A percentile compares a stretch with the other conserved stretches of the same genome.
phyloP scores from a whole-genome alignment of 257 asterid genomes.

The Asclepias syriaca region DNA sequence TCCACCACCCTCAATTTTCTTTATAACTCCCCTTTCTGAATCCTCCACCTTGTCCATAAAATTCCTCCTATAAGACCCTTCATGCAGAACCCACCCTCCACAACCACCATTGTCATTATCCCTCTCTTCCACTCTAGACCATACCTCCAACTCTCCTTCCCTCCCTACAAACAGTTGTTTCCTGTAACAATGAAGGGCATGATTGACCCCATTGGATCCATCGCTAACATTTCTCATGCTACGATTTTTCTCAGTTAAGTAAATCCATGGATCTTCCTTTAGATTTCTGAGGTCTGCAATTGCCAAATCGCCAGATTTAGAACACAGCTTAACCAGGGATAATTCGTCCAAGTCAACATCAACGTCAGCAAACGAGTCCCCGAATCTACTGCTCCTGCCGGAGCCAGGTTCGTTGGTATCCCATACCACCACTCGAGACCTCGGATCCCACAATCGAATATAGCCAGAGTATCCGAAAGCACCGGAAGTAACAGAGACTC shows the following conservation, averaged over 20 bases:
- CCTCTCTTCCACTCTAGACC: slow-evolving; percentile 57
- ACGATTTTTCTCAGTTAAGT: slow-evolving; percentile 81
- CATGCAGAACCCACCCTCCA: slow-evolving; percentile 33
- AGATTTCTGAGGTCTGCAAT: slow-evolving; percentile 73
- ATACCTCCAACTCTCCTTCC: slow-evolving; percentile 84
- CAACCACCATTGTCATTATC: slow-evolving; percentile 9
- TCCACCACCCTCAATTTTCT: slow-evolving; percentile 86
- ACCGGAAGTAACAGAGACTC: slow-evolving; percentile 68
- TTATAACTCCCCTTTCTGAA: slow-evolving; percentile 63
- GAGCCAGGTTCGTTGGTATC: slow-evolving; percentile 93
- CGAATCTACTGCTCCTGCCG: slow-evolving; percentile 85
- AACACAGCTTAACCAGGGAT: slow-evolving; percentile 70
- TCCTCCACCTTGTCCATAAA: slow-evolving; percentile 69
- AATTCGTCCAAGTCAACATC: slow-evolving; percentile 53
- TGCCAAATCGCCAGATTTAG: slow-evolving; percentile 89
- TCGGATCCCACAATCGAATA: slow-evolving; percentile 77
- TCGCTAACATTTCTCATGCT: slow-evolving; percentile 61
- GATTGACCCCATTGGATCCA: slow-evolving; percentile 36
- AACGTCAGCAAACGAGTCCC: slow-evolving; percentile 80
- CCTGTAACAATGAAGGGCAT: slow-evolving; percentile 55
- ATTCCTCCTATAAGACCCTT: slow-evolving; percentile 72
- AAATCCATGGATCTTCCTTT: slow-evolving; percentile 88
- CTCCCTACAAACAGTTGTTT: slow-evolving; percentile 80
- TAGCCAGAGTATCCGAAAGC: slow-evolving; percentile 91
- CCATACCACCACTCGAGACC: slow-evolving; percentile 70